These are phyloP conservation scores for Tuber calosporum DNA, from an alignment of 495 filamentous ascomycete species.

Conservation along the genomic window DNA sequence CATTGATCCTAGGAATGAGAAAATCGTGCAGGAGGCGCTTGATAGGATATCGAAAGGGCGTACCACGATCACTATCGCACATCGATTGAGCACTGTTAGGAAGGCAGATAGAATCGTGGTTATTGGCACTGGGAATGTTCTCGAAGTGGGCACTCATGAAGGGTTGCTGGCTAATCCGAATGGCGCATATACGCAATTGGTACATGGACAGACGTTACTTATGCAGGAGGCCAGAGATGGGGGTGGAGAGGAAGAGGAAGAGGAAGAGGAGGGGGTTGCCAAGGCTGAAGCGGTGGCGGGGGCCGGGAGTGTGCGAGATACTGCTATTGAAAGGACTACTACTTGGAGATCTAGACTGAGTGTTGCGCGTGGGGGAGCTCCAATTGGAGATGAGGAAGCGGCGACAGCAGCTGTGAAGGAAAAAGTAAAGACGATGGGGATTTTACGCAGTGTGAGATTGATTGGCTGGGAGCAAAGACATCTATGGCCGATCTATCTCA, in stretches of 20 bases:
- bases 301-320: not conserved
- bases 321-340: slow-evolving; percentile 17
- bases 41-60: slow-evolving; percentile 62
- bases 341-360: slow-evolving; percentile 35
- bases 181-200: slow-evolving; percentile 52
- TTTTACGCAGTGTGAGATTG: slow-evolving; percentile 21
- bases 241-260: slow-evolving; percentile 9
- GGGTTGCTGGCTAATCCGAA: slow-evolving; percentile 52
- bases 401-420: slow-evolving; percentile 10
- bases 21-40: slow-evolving; percentile 62
- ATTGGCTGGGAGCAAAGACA: slow-evolving; percentile 30
- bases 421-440: slow-evolving; percentile 12
- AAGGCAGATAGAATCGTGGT: slow-evolving; percentile 71
- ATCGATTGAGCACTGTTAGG: slow-evolving; percentile 66
- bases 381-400: slow-evolving; percentile 22
- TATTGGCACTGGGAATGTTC: slow-evolving; percentile 59
- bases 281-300: slow-evolving; percentile 8
- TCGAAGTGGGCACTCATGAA: slow-evolving; percentile 62
- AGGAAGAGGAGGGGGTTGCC: slow-evolving; percentile 9
- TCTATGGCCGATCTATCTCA: slow-evolving; percentile 26
- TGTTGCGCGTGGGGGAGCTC: slow-evolving; percentile 10
- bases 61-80: slow-evolving; percentile 78
- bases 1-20: slow-evolving; percentile 65
- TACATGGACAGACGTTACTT: slow-evolving; percentile 50
- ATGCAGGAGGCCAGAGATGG: slow-evolving; percentile 25